Percentiles rank a stretch among this genome's conserved stretches.
These are phyloP conservation scores for Talaromyces sp. DNA, from an alignment of 2,329 filamentous ascomycete species.

Conservation along the genomic window DNA sequence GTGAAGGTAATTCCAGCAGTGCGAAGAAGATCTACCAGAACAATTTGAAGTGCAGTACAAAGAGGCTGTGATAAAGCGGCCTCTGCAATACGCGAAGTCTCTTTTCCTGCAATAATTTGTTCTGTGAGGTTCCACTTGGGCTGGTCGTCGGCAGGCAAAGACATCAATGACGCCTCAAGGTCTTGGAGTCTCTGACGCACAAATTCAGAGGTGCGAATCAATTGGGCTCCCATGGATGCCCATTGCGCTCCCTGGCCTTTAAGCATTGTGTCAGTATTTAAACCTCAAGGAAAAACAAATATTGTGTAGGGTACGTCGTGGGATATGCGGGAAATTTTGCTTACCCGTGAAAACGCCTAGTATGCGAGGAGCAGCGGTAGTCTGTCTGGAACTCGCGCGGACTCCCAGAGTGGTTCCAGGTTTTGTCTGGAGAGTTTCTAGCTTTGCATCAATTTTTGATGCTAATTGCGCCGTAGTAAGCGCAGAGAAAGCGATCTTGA, in stretches of 20 bases:
- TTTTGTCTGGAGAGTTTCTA: background rate
- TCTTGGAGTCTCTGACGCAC: background rate
- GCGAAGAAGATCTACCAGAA: background rate
- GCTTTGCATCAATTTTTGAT: background rate
- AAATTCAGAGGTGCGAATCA: conserved; percentile 22
- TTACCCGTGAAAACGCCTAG: conserved; percentile 33
- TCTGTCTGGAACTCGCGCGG: background rate
- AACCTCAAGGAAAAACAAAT: too few relatives aligned
- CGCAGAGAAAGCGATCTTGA: background rate
- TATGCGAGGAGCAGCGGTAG: conserved; percentile 12
- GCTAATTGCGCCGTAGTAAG: background rate
- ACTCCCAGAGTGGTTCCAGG: background rate
- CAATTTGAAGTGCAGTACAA: background rate
- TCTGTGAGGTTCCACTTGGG: background rate
- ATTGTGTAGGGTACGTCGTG: too few relatives aligned
- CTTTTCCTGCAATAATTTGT: conserved; percentile 3
- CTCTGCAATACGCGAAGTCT: background rate
- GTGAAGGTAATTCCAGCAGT: background rate
- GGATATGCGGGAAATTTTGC: too few relatives aligned
- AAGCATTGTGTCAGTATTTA: too few relatives aligned
- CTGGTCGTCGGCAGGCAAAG: background rate
- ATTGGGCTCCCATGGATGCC: conserved; percentile 14
- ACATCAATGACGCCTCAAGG: conserved; percentile 23
- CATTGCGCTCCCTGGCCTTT: conserved; percentile 12
- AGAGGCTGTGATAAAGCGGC: background rate